phyloP scores from a whole-genome alignment of 163 green algal genomes.

The Chlorella variabilis region DNA sequence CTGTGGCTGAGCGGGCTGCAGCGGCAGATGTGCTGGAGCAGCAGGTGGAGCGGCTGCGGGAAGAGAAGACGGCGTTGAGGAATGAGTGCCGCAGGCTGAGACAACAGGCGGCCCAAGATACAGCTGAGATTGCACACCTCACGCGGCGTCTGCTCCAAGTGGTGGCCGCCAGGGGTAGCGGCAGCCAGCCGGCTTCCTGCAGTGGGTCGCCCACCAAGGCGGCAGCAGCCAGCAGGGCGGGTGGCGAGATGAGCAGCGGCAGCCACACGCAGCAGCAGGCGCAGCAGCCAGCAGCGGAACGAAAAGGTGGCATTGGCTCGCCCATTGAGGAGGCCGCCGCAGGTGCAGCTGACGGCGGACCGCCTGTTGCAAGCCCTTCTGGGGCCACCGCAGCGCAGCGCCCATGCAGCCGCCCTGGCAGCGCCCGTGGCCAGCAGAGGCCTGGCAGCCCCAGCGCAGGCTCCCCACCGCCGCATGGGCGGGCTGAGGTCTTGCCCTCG shows the following conservation, averaged over 20 bases:
- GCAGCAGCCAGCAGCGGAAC: background rate
- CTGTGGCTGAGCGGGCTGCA: background rate
- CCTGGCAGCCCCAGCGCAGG: no score
- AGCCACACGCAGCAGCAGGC: background rate
- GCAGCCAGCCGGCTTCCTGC: background rate
- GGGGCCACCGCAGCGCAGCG: background rate
- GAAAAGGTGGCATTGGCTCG: background rate
- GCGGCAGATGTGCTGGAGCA: background rate
- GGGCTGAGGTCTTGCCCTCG: background rate
- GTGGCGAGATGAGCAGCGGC: background rate
- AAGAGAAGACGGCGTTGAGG: background rate
- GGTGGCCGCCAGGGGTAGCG: background rate
- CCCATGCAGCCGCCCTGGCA: background rate
- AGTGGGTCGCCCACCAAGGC: background rate
- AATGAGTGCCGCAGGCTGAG: constrained; percentile 21
- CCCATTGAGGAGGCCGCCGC: constrained; percentile 3
- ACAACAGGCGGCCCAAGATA: constrained; percentile 6
- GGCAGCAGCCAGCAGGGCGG: background rate
- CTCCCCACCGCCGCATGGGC: background rate
- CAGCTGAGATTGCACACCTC: constrained; percentile 20
- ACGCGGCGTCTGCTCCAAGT: background rate
- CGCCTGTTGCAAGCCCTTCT: no score
- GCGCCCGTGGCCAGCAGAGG: background rate
- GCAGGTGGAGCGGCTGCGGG: constrained; percentile 11
- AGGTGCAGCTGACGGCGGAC: background rate